Conservation (phyloP, 257 asterid genomes). For the Phtheirospermum japonicum region DNA sequence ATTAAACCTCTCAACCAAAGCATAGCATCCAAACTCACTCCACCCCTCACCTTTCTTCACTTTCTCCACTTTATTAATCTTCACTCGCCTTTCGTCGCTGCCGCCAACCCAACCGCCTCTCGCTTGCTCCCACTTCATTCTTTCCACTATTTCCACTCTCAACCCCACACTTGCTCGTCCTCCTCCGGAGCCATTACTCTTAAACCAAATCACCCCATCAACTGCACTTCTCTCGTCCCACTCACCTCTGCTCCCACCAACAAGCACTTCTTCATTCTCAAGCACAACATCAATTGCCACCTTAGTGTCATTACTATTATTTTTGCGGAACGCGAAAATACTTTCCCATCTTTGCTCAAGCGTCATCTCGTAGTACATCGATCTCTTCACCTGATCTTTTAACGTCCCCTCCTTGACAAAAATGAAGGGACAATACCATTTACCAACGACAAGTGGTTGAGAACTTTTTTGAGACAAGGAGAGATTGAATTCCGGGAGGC, state of each 20-base stretch:
- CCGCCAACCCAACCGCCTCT: slow-evolving; percentile 45
- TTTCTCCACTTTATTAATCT: slow-evolving; percentile 35
- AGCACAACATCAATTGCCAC: slow-evolving; percentile 38
- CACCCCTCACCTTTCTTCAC: slow-evolving; percentile 25
- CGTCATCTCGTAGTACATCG: slow-evolving; percentile 50
- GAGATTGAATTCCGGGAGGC: slow-evolving; percentile 34
- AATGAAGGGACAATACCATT: slow-evolving; percentile 63
- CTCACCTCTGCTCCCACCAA: slow-evolving; percentile 28
- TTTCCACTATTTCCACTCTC: slow-evolving; percentile 48
- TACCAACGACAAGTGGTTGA: slow-evolving; percentile 33
- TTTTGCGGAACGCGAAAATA: slow-evolving; percentile 36
- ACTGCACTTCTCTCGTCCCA: slow-evolving; percentile 31
- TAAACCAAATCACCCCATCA: slow-evolving; percentile 52
- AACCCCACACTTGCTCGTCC: slow-evolving; percentile 40
- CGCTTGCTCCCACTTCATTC: slow-evolving; percentile 62
- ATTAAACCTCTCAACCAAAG: slow-evolving; percentile 61
- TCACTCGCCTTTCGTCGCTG: slow-evolving; percentile 31
- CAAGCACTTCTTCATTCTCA: slow-evolving; percentile 34
- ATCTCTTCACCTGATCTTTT: slow-evolving; percentile 53
- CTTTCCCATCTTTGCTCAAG: slow-evolving; percentile 62
- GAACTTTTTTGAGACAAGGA: slow-evolving; percentile 3
- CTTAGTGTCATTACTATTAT: not conserved
- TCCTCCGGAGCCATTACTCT: slow-evolving; percentile 17
- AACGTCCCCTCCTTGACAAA: slow-evolving; percentile 59
- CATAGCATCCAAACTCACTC: slow-evolving; percentile 49